These are phyloP conservation scores for Cystobasidium tubakii DNA, from an alignment of 768 basidiomycete genomes.

Conservation along the genomic window DNA sequence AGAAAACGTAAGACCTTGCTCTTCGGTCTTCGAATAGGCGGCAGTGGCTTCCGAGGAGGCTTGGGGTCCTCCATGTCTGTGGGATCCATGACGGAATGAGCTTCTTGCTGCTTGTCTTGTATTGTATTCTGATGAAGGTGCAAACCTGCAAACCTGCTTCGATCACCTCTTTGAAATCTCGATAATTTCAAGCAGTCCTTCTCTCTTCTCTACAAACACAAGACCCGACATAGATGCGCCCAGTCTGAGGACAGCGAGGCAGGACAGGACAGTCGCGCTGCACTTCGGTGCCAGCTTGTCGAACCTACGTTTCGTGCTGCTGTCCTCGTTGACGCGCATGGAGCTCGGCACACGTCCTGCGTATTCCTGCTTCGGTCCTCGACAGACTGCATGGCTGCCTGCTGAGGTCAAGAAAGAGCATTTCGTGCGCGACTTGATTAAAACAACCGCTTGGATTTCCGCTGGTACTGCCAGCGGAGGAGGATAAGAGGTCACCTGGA, in stretches of 20 bases:
- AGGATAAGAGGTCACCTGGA: constrained; percentile 38
- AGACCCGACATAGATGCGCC: not conserved
- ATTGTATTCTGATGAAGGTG: too few relatives aligned
- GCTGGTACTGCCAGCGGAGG: not conserved
- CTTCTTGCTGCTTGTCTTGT: not conserved
- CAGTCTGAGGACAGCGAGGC: constrained; percentile 15
- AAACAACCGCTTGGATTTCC: constrained; percentile 37
- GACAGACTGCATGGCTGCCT: constrained; percentile 7
- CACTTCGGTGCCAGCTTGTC: constrained; percentile 1
- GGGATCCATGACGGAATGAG: not conserved
- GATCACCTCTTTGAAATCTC: constrained; percentile 4
- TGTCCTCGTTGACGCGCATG: not conserved
- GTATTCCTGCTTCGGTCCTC: constrained; percentile 9
- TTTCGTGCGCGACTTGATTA: constrained; percentile 16
- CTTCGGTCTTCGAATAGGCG: not conserved
- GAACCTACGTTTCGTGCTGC: not conserved
- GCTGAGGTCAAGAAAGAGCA: not conserved
- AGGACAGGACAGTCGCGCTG: constrained; percentile 1
- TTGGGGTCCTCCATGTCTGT: not conserved
- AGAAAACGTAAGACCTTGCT: constrained; percentile 27
- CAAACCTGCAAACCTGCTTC: not conserved
- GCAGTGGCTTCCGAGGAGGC: not conserved
- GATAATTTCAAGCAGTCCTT: not conserved
- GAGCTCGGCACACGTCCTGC: not conserved
- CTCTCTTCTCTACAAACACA: not conserved